Percentiles rank a stretch among this genome's conserved stretches.
These are phyloP conservation scores for Magnusiomyces sp. DNA, from an alignment of 1,139 yeast genomes.

Conservation along the genomic window DNA sequence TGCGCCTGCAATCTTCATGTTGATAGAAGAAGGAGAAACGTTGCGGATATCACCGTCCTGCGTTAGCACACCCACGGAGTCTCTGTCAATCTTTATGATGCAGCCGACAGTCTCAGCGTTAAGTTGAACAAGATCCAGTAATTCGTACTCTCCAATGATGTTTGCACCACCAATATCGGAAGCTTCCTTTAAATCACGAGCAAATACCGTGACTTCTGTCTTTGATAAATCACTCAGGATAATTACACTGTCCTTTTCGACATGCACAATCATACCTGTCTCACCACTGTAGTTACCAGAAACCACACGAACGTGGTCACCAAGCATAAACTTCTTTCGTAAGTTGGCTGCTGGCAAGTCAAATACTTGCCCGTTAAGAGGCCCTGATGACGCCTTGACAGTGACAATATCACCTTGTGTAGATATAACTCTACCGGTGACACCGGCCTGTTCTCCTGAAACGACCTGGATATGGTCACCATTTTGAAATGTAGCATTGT, in stretches of 20 bases:
- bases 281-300: constrained; percentile 90
- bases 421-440: constrained; percentile 69
- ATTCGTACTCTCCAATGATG: constrained; percentile 64
- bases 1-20: constrained; percentile 58
- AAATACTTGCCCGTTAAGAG: constrained; percentile 41
- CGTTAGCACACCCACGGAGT: constrained; percentile 69
- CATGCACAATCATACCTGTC: constrained; percentile 84
- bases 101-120: constrained; percentile 86
- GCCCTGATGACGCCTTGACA: constrained; percentile 45
- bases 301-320: constrained; percentile 92
- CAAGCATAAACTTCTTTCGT: constrained; percentile 78
- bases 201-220: constrained; percentile 83
- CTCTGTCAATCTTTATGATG: constrained; percentile 82
- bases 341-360: constrained; percentile 75
- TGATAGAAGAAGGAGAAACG: constrained; percentile 71
- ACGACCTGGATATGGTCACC: constrained; percentile 91
- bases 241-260: constrained; percentile 78
- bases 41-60: constrained; percentile 72
- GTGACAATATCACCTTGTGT: constrained; percentile 61
- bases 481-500: constrained; percentile 65
- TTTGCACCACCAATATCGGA: constrained; percentile 41
- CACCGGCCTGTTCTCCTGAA: constrained; percentile 89
- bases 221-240: constrained; percentile 82
- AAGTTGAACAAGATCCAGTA: constrained; percentile 84
- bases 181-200: constrained; percentile 61